Evolutionary conservation across 2,329 filamentous ascomycete genomes (phyloP), one percentile per base, ranked within the genome.

Genomic region (Bipolaris cookei): DNA sequence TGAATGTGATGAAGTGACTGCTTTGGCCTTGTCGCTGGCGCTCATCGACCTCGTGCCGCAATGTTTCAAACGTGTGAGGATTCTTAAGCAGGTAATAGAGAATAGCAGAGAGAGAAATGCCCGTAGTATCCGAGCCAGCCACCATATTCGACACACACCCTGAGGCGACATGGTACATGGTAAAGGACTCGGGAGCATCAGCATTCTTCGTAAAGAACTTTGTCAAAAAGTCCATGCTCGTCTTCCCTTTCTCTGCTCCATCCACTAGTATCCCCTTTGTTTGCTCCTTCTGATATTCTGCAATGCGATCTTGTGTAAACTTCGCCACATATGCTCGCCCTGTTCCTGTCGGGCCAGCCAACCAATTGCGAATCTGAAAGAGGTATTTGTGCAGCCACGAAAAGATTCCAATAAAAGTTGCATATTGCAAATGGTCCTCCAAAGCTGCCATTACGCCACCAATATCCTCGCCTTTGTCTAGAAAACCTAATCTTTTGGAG

Each of bases 101-200:
- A 4, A 70, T 63, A 8, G 60, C 61, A 6, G 67, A 72, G 2
- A 74, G 69, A 1, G 73, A 73, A n/a, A 77, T 75, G 18, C 76
- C 76, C 4, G 79, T 81, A 0, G 79, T 81, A 50, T 82, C 79
- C 8, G 72, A 74, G 10, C 78, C 79, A 5, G 79, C 80, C 25
- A 76, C 72, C 49, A 80, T 76, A 30, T 67, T 67, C 2, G 45
- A 60, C 2, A 74, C 72, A 0, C 72, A 72, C 70, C 78, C 78
- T 47, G 70, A 73, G 6, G 76, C 62, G 3, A 81, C 60, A 50
- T 67, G 74, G 10, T 68, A 70, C 44, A 74, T 68, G 48, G 76
- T 71, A 53, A 80, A 75, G 13, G 75, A 67, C 11, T 62, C 39
- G 0, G 76, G 73, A 46, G 78, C 25, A 11, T 53, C 44, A 6